Base-by-base conservation (phyloP, 2,329 filamentous ascomycete species). In the Penicillium sp. region DNA sequence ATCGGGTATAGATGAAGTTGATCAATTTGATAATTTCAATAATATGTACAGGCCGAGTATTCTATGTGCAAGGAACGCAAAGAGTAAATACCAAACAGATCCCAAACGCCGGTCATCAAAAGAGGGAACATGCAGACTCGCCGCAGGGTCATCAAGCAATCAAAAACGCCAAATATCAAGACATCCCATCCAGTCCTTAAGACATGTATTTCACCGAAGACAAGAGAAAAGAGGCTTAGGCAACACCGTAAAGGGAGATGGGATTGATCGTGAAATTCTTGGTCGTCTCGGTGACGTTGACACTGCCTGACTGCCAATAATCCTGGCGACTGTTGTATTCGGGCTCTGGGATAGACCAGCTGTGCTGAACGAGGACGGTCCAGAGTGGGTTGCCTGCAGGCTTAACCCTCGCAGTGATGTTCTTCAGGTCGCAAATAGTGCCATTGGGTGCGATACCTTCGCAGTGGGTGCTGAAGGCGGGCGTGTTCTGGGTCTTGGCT, bases 401-500 rank as follows among this genome's bases (percentile, higher is more conserved):
- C 3, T 42, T 50, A 28, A 64, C 46, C 9, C 45, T 51, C 3
- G 62, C 50, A 1, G 49, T 54, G 46, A 66, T 51, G 22, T 57
- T 49, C 20, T 47, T 29, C 55, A 66, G 49, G 14, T 53, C 49
- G 48, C 67, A 70, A 44, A 54, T 51, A 14, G 56, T 58, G 2
- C 47, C 40, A 27, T 62, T 40, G 20, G 35, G 45, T 22, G 58
- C 56, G 22, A 55, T 54, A 14, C 65, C 65, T 29, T 54, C 52
- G 56, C 67, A 70, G 42, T 55, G 56, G 31, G 67, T 66, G 40
- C 58, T 60, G 58, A 70, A 70, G 16, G 54, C 60, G 6, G 67
- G 66, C 4, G 61, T 63, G 45, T 64, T 63, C 7, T 44, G 13
- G 14, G 61, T 59, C 6, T 44, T 46, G 11, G 52, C 24, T 18